Evolutionary conservation across 2,329 filamentous ascomycete species (phyloP).

Genomic region (Leptographium lundbergii): DNA sequence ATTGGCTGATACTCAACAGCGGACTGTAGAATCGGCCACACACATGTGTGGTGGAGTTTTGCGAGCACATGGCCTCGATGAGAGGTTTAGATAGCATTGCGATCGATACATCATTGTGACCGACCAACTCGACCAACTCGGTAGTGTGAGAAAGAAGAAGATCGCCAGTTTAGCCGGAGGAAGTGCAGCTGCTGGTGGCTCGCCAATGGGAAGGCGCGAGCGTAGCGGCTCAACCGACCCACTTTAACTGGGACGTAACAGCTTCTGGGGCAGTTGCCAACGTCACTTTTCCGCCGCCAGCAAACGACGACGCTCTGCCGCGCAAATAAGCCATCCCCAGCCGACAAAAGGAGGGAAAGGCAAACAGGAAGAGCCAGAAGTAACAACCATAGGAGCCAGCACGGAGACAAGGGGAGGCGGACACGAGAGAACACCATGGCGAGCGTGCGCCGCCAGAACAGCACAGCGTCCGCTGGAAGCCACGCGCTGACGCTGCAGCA

Average conservation of each 20-base stretch:
- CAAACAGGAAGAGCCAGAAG: background rate
- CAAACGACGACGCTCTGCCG: background rate
- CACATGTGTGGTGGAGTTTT: background rate
- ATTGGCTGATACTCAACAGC: background rate
- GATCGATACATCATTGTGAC: too few species aligned
- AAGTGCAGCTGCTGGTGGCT: background rate
- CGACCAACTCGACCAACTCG: too few species aligned
- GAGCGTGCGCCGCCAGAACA: conserved; percentile 35
- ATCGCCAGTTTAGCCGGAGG: background rate
- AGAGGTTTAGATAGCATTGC: background rate
- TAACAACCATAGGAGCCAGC: background rate
- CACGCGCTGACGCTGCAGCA: conserved; percentile 24
- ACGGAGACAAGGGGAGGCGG: background rate
- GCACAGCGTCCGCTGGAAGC: conserved; percentile 17
- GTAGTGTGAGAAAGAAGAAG: background rate
- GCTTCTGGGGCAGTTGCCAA: background rate
- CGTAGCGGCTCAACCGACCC: background rate
- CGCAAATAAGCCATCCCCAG: background rate
- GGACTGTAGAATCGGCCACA: background rate
- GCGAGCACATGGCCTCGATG: too few species aligned
- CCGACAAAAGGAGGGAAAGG: background rate
- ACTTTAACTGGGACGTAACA: background rate
- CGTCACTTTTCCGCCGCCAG: background rate
- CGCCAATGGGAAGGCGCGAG: background rate
- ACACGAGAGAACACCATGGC: conserved; percentile 18